Evolutionary conservation across 306 rosid genomes (phyloP).

Genomic region (Acacia crassicarpa): DNA sequence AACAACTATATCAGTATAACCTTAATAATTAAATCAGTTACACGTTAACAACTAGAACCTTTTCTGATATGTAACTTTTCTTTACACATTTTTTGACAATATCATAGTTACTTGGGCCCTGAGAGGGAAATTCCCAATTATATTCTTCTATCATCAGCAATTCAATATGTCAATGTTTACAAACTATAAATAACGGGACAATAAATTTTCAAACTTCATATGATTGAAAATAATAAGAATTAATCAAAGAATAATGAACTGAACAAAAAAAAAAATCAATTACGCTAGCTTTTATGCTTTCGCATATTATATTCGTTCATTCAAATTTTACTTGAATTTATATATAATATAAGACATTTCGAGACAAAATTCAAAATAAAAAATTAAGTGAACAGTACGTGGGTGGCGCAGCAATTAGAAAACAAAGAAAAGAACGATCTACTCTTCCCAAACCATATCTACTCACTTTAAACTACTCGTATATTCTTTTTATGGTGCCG

Average conservation of each 20-base stretch:
- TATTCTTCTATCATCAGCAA: background rate
- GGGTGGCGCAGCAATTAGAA: background rate
- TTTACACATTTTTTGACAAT: too few relatives aligned
- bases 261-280: background rate
- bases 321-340: background rate
- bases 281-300: background rate
- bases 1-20: too few relatives aligned
- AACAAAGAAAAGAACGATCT: background rate
- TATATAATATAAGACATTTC: background rate
- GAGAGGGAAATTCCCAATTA: too few relatives aligned
- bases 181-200: background rate
- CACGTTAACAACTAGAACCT: too few relatives aligned
- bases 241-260: background rate
- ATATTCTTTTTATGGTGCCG: background rate
- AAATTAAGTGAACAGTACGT: background rate
- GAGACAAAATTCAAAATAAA: background rate
- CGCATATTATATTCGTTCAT: background rate
- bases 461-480: background rate
- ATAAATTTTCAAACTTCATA: background rate
- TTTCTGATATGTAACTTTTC: too few relatives aligned
- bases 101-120: too few relatives aligned
- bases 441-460: background rate
- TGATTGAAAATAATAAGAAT: background rate
- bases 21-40: too few relatives aligned
- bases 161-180: background rate